phyloP scores from a whole-genome alignment of 1,284 basidiomycete species.

The Cerrena zonata region DNA sequence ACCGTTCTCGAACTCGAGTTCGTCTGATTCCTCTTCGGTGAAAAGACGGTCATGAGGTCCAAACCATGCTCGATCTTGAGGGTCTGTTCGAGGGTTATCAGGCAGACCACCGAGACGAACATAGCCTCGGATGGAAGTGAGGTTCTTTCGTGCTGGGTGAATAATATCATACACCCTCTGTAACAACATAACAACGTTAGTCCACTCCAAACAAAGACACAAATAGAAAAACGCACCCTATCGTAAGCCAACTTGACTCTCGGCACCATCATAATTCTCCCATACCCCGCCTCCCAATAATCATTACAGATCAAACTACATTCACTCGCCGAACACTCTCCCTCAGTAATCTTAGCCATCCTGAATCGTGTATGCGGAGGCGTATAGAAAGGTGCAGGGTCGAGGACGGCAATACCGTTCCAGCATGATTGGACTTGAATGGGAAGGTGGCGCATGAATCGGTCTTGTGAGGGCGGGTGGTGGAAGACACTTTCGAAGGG shows the following conservation, averaged over 20 bases:
- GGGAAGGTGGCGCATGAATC: constrained; percentile 86
- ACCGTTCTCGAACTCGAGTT: constrained; percentile 70
- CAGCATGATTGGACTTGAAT: constrained; percentile 94
- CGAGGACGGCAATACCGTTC: constrained; percentile 91
- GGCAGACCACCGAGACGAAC: constrained; percentile 84
- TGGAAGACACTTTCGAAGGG: constrained; percentile 92
- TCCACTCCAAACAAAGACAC: neutral
- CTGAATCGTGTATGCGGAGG: constrained; percentile 86
- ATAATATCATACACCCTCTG: constrained; percentile 90
- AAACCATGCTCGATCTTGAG: constrained; percentile 91
- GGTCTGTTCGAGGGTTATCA: constrained; percentile 89
- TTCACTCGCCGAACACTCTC: constrained; percentile 89
- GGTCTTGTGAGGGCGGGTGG: constrained; percentile 64
- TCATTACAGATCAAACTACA: constrained; percentile 94
- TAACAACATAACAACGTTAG: constrained; percentile 1
- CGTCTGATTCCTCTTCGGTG: constrained; percentile 76
- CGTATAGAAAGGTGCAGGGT: constrained; percentile 87
- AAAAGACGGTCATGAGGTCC: constrained; percentile 92
- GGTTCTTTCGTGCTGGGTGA: constrained; percentile 80
- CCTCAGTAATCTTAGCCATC: constrained; percentile 79
- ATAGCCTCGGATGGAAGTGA: constrained; percentile 90
- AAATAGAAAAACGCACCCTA: constrained; percentile 44
- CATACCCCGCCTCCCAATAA: constrained; percentile 89
- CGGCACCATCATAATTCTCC: constrained; percentile 92
- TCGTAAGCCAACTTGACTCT: constrained; percentile 93